Percentiles rank a stretch among this genome's conserved stretches.
Conservation (phyloP, 768 basidiomycete species). For the Podaxis sp. region DNA sequence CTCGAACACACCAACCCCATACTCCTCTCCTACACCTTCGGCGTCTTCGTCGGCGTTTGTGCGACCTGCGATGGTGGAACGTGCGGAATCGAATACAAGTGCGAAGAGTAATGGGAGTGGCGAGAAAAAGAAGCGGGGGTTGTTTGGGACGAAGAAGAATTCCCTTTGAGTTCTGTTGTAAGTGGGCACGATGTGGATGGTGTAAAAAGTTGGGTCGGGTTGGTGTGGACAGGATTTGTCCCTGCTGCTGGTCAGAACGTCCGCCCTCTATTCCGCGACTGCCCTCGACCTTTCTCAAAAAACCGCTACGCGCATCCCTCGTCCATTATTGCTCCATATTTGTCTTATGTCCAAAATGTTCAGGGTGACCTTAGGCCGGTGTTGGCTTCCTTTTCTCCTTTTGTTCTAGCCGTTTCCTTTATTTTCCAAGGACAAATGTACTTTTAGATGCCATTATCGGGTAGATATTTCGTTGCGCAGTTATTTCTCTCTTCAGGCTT, state of each 20-base stretch:
- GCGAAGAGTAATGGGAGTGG: conserved; percentile 22
- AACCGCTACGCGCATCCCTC: no score
- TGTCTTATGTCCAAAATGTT: no score
- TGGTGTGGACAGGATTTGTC: not conserved
- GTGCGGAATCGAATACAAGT: conserved; percentile 26
- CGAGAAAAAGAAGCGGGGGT: conserved; percentile 26
- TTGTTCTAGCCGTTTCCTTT: no score
- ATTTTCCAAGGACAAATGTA: no score
- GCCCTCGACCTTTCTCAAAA: no score
- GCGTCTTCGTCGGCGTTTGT: not conserved
- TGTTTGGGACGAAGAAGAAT: not conserved
- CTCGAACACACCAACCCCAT: not conserved
- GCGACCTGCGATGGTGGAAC: conserved; percentile 20
- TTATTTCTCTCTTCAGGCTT: no score
- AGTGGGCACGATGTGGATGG: not conserved
- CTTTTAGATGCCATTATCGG: no score
- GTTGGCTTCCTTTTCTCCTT: no score
- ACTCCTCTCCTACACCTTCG: not conserved
- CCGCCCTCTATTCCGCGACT: not conserved
- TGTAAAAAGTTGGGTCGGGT: not conserved
- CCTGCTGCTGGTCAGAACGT: not conserved
- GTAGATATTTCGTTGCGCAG: no score
- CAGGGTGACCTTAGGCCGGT: no score
- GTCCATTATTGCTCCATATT: no score
- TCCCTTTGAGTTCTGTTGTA: not conserved